phyloP scores from a whole-genome alignment of 2,329 filamentous ascomycete genomes.

The Coniochaeta sp. region DNA sequence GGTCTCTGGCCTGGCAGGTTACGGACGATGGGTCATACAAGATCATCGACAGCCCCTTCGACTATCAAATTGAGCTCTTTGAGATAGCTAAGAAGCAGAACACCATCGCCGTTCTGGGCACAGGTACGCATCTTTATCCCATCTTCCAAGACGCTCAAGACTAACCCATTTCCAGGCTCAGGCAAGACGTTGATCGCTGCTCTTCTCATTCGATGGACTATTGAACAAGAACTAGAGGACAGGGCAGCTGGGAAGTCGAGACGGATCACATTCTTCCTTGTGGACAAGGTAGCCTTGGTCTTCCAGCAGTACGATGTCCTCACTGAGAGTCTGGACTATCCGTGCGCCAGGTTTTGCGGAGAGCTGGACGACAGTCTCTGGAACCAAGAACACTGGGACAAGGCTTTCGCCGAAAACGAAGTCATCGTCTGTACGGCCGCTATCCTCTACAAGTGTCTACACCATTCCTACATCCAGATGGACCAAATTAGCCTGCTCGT shows the following conservation, averaged over 20 bases:
- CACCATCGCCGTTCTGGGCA: conserved; percentile 87
- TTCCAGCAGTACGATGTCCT: conserved; percentile 85
- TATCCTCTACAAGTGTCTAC: conserved; percentile 71
- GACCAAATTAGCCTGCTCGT: conserved; percentile 80
- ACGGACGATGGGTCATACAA: conserved; percentile 30
- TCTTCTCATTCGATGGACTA: conserved; percentile 67
- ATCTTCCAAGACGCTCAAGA: conserved; percentile 6
- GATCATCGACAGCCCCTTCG: conserved; percentile 71
- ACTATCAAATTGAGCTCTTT: conserved; percentile 90
- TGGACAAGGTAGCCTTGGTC: conserved; percentile 83
- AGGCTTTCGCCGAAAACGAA: conserved; percentile 58
- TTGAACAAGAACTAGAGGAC: conserved; percentile 70
- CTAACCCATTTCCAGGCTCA: conserved; percentile 49
- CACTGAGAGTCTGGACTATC: conserved; percentile 70
- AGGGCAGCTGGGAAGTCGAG: conserved; percentile 52
- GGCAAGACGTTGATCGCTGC: conserved; percentile 97
- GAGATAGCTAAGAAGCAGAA: conserved; percentile 80
- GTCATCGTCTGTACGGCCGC: conserved; percentile 90
- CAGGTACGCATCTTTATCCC: conserved; percentile 43
- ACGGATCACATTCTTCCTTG: conserved; percentile 79
- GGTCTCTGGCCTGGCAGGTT: conserved; percentile 25
- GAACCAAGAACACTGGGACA: conserved; percentile 40
- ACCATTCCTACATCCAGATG: conserved; percentile 74
- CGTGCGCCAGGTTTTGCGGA: conserved; percentile 69
- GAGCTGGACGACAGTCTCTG: conserved; percentile 44